Conservation (phyloP, 345 rosid genomes). For the Camelina neglecta region DNA sequence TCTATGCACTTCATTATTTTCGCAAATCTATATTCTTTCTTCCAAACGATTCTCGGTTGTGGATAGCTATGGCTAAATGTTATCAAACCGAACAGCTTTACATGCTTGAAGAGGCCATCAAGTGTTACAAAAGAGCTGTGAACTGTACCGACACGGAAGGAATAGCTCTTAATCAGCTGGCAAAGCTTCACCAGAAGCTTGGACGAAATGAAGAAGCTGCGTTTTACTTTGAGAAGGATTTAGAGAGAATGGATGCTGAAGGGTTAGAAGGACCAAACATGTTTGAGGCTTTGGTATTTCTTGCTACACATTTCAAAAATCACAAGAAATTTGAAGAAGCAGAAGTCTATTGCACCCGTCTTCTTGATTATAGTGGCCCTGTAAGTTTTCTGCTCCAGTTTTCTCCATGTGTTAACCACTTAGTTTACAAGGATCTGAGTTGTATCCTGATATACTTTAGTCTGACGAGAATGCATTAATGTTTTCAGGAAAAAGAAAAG, state of each 20-base stretch:
- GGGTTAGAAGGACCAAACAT: slow-evolving; percentile 92
- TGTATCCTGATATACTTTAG: slow-evolving; percentile 2
- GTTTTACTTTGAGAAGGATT: slow-evolving; percentile 82
- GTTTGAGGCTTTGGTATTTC: slow-evolving; percentile 87
- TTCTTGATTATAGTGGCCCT: slow-evolving; percentile 88
- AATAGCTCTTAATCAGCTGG: slow-evolving; percentile 83
- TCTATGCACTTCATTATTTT: slow-evolving; percentile 94
- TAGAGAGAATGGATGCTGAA: slow-evolving; percentile 95
- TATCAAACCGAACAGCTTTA: slow-evolving; percentile 84
- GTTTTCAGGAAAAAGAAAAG: slow-evolving; percentile 82
- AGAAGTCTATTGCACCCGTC: slow-evolving; percentile 93
- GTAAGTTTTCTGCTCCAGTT: slow-evolving; percentile 53
- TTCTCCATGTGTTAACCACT: slow-evolving; percentile 9
- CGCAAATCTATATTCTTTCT: slow-evolving; percentile 89
- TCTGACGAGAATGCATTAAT: slow-evolving; percentile 29
- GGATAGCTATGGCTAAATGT: slow-evolving; percentile 99
- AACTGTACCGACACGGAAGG: slow-evolving; percentile 87
- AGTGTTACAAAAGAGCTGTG: slow-evolving; percentile 90
- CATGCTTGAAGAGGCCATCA: slow-evolving; percentile 93
- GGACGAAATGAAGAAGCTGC: slow-evolving; percentile 87
- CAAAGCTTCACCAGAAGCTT: slow-evolving; percentile 72
- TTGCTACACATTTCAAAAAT: slow-evolving; percentile 71
- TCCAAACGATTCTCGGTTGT: slow-evolving; percentile 86
- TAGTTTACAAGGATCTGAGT: background rate
- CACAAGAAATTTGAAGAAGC: slow-evolving; percentile 86